Evolutionary conservation across 2,329 filamentous ascomycete genomes (phyloP), one percentile per base, ranked within the genome.

Genomic region (Tympanopsis confertula): DNA sequence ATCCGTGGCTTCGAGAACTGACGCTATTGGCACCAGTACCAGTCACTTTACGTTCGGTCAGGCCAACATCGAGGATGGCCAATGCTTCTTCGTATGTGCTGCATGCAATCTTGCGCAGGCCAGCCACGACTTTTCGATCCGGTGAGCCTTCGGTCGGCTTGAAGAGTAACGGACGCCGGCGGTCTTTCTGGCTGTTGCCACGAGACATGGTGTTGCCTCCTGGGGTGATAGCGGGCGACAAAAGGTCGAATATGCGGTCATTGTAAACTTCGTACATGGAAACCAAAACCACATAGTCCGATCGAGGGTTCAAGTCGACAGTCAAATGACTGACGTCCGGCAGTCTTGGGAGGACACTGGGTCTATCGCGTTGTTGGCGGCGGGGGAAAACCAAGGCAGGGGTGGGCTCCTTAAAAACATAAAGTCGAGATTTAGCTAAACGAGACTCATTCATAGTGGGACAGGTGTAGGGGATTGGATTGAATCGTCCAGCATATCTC

Each of bases 241-340:
- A 67, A 0, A 98, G 75, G 51, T 98, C 91, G 55, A 93, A 96
- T 46, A 98, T 96, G 24, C 88, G 80, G 60, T 98, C 89, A 53
- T 98, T 98, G 65, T 98, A 95, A 1, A 98, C 89, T 57, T 98
- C 91, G 58, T 96, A 96, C 88, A 98, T 98, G 38, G 87, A 94
- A 17, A 98, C 71, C 10, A 98, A 66, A 38, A 98, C 78, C 4
- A 83, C 82, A 49, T 95, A 95, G 47, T 94, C 86, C 39, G 81
- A 75, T 15, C 72, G 71, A 1, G 69, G 66, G 43, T 88, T 82
- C 35, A 77, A 66, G 0, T 75, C 68, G 1, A 93, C 68, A 4
- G 70, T 63, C 32, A 94, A 65, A 37, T 78, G 68, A 56, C 78
- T 76, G 38, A 94, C 75, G 44, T 87, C 78, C 5, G 89, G 89